These are phyloP conservation scores for Fragaria iinumae DNA, from an alignment of 306 rosid species.

Conservation along the genomic window DNA sequence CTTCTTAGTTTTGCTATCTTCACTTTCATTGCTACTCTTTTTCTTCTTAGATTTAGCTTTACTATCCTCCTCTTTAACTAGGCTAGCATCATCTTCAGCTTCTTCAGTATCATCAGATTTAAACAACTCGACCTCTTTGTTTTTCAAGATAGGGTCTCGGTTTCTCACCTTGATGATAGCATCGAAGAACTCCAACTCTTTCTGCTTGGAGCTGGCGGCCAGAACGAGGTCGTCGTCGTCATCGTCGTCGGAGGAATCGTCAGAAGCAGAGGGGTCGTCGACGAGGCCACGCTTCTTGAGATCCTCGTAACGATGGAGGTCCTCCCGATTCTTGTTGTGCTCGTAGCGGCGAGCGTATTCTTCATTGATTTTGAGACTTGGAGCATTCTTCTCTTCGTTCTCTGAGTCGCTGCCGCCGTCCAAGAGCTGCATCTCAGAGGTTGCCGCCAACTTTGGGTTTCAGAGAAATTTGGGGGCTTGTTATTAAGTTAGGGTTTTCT, in stretches of 20 bases:
- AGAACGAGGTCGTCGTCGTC: not conserved
- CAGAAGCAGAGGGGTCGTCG: constrained; percentile 22
- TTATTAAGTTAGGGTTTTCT: constrained; percentile 9
- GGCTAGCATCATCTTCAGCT: not conserved
- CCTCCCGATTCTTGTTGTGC: constrained; percentile 88
- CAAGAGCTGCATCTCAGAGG: constrained; percentile 32
- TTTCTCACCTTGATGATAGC: constrained; percentile 71
- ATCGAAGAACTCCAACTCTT: constrained; percentile 50
- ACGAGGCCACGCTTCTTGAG: constrained; percentile 70
- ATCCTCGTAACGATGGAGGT: constrained; percentile 73
- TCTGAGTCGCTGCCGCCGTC: constrained; percentile 63
- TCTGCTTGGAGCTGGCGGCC: constrained; percentile 23
- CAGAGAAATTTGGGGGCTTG: not conserved
- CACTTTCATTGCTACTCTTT: constrained; percentile 20
- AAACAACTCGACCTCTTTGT: constrained; percentile 56
- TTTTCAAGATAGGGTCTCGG: constrained; percentile 59
- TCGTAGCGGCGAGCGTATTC: constrained; percentile 48
- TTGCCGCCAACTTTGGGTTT: not conserved
- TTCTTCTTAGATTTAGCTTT: not conserved
- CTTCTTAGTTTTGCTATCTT: constrained; percentile 9
- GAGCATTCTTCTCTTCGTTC: constrained; percentile 39
- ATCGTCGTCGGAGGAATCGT: constrained; percentile 5
- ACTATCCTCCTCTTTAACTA: constrained; percentile 8
- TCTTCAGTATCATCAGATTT: constrained; percentile 40
- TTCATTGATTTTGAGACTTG: constrained; percentile 54